A percentile compares a stretch with the other conserved stretches of the same genome.
These are phyloP conservation scores for Lichtheimia ornata DNA, from an alignment of 371 early-diverging fungal species.

Conservation along the genomic window DNA sequence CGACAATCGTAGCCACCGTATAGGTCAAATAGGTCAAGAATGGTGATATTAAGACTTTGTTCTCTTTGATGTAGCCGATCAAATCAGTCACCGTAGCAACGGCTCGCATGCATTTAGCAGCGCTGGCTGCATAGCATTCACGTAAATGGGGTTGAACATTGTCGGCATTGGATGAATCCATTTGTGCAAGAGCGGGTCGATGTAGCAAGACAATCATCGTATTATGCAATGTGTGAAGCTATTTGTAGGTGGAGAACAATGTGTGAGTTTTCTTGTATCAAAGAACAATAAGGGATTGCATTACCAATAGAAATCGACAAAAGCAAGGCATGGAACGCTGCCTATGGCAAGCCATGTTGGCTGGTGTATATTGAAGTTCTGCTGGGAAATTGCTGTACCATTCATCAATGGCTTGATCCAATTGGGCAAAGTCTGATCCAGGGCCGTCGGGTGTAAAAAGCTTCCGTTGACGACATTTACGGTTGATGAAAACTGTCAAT, in stretches of 20 bases:
- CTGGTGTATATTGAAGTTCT: conserved; percentile 39
- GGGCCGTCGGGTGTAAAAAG: conserved; percentile 40
- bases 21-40: conserved; percentile 58
- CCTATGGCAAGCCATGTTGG: conserved; percentile 28
- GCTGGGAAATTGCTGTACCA: conserved; percentile 50
- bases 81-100: conserved; percentile 53
- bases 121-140: conserved; percentile 42
- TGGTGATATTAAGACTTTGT: conserved; percentile 36
- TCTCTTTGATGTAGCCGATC: conserved; percentile 35
- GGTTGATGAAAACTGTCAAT: conserved; percentile 54
- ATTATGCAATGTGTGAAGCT: conserved; percentile 48
- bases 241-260: neutral
- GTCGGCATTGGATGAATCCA: conserved; percentile 25
- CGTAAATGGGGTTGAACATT: conserved; percentile 40
- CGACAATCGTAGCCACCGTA: conserved; percentile 59
- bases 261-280: neutral
- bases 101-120: conserved; percentile 47
- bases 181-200: conserved; percentile 41
- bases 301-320: neutral
- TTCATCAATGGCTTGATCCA: conserved; percentile 44
- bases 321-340: neutral
- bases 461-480: conserved; percentile 31
- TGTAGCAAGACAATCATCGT: conserved; percentile 54
- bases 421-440: conserved; percentile 44
- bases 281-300: neutral